A percentile compares a stretch with the other conserved stretches of the same genome.
These are phyloP conservation scores for Ceratobasidium sp. DNA, from an alignment of 1,284 basidiomycete species.

Conservation along the genomic window DNA sequence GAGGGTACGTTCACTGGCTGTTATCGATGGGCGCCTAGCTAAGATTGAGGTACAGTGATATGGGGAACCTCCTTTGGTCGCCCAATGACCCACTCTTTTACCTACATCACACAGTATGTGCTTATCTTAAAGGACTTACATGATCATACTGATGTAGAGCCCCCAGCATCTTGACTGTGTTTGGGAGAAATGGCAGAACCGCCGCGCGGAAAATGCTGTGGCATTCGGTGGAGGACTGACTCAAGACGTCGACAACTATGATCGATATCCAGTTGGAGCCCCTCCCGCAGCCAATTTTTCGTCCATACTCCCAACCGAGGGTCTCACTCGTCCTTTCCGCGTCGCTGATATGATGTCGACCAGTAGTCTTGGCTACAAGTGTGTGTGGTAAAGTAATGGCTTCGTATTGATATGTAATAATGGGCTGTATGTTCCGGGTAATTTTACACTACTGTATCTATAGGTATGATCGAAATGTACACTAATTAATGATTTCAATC, in stretches of 20 bases:
- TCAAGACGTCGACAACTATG: conserved; percentile 28
- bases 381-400: not conserved
- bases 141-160: not conserved
- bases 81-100: conserved; percentile 40
- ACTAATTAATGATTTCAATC: no score
- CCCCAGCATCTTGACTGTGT: conserved; percentile 38
- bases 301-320: not conserved
- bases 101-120: conserved; percentile 28
- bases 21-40: not conserved
- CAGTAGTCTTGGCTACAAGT: conserved; percentile 38
- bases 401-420: not conserved
- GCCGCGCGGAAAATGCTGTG: conserved; percentile 13
- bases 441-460: no score
- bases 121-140: not conserved
- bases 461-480: no score
- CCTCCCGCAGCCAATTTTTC: conserved; percentile 5
- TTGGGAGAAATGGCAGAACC: conserved; percentile 41
- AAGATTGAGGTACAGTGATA: conserved; percentile 8
- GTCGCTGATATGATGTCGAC: conserved; percentile 24
- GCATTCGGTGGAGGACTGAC: conserved; percentile 39
- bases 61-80: conserved; percentile 31
- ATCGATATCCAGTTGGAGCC: conserved; percentile 34
- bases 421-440: not conserved
- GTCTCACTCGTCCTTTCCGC: not conserved
- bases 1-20: conserved; percentile 11